These are phyloP conservation scores for Loxodes magnus DNA, from an alignment of 73 alveolate species.

Conservation along the genomic window DNA sequence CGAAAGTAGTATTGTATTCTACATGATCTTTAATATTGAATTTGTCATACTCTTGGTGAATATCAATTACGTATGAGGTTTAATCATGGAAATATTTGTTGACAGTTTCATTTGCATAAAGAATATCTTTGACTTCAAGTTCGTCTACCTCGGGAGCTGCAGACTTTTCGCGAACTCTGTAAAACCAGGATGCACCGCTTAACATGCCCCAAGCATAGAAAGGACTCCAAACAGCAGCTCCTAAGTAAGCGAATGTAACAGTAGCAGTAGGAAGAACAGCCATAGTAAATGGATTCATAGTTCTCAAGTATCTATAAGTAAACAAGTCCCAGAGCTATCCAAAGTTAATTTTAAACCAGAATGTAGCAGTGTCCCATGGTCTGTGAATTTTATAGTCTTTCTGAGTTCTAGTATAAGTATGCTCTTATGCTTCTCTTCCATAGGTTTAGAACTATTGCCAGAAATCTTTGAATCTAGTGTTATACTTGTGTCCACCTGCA, in stretches of 20 bases:
- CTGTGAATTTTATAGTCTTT: conserved; percentile 10
- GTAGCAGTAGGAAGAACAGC: neutral
- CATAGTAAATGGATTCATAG: neutral
- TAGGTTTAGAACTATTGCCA: conserved; percentile 2
- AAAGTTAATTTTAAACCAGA: conserved; percentile 1
- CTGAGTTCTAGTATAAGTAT: neutral
- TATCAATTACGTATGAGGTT: conserved; percentile 1
- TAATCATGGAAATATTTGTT: neutral
- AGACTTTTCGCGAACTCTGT: neutral
- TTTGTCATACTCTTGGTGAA: conserved; percentile 1
- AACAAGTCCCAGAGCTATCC: conserved; percentile 1
- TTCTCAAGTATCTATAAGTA: conserved; percentile 1
- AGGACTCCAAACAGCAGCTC: conserved; percentile 6
- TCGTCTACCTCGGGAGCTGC: conserved; percentile 4
- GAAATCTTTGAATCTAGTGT: neutral
- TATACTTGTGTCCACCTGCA: conserved; percentile 7
- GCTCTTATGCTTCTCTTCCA: conserved; percentile 6
- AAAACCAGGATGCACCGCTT: neutral
- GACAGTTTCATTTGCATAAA: conserved; percentile 4
- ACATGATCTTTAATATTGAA: neutral
- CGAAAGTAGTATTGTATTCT: conserved; percentile 34
- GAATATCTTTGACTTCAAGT: neutral
- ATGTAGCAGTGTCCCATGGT: conserved; percentile 8
- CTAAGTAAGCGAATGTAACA: neutral
- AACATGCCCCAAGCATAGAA: neutral